Evolutionary conservation across 176 grass and related monocot genomes (phyloP).

Genomic region (Paspalum vaginatum): DNA sequence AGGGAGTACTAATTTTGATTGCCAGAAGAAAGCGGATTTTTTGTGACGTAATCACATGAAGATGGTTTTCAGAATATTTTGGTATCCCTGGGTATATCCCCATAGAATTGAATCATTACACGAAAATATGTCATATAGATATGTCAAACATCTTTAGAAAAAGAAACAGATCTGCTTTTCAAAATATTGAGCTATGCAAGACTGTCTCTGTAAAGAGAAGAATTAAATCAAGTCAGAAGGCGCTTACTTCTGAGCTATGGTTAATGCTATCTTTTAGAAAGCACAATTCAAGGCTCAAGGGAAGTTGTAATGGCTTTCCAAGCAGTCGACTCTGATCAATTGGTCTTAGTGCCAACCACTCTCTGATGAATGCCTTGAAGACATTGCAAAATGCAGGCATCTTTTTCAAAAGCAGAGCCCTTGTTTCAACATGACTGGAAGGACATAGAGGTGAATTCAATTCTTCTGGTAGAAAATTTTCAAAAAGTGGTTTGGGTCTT

Average conservation of each 20-base stretch:
- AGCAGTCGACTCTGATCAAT: slow-evolving; percentile 79
- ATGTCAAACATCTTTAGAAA: slow-evolving; percentile 14
- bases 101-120: slow-evolving; percentile 26
- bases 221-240: slow-evolving; percentile 32
- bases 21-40: slow-evolving; percentile 9
- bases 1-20: background rate
- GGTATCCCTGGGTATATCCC: background rate
- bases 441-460: slow-evolving; percentile 57
- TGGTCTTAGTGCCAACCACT: slow-evolving; percentile 82
- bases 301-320: slow-evolving; percentile 90
- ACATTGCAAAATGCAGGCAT: slow-evolving; percentile 71
- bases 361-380: slow-evolving; percentile 74
- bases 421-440: slow-evolving; percentile 48
- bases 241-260: slow-evolving; percentile 58
- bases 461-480: slow-evolving; percentile 96
- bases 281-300: slow-evolving; percentile 80
- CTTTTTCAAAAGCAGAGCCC: slow-evolving; percentile 54
- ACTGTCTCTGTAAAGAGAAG: slow-evolving; percentile 11
- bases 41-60: background rate
- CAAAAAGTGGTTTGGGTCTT: slow-evolving; percentile 80
- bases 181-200: background rate
- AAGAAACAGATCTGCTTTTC: slow-evolving; percentile 22
- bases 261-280: slow-evolving; percentile 76
- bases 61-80: background rate
- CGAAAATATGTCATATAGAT: slow-evolving; percentile 10